Percentiles rank a stretch among this genome's conserved stretches.
These are phyloP conservation scores for Epipyxis sp. DNA, from an alignment of 108 stramenopile genomes.

Conservation along the genomic window DNA sequence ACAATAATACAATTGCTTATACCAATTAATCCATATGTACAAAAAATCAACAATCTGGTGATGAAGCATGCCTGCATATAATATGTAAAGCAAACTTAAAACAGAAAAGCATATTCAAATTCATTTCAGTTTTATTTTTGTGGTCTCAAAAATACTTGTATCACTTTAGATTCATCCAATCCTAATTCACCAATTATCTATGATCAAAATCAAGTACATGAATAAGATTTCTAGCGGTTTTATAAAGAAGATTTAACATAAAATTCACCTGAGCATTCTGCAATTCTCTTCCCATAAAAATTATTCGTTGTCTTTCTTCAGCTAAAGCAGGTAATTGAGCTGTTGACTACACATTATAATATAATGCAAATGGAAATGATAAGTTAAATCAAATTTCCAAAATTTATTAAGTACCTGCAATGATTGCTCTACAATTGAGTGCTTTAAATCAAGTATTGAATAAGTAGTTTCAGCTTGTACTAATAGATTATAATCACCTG, in stretches of 20 bases:
- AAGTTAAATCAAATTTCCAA: background rate
- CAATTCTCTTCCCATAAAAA: background rate
- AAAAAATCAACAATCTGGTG: background rate
- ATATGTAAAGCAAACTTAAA: background rate
- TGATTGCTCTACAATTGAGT: background rate
- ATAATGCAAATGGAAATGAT: background rate
- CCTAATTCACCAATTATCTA: background rate
- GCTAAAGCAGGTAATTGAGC: background rate
- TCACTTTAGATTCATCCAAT: background rate
- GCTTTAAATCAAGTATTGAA: background rate
- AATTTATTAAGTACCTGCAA: background rate
- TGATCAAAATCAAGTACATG: background rate
- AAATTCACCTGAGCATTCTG: background rate
- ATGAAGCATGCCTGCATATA: background rate
- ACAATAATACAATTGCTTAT: background rate
- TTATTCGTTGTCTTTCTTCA: background rate
- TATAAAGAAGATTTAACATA: background rate
- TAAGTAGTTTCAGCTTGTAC: background rate
- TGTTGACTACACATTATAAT: background rate
- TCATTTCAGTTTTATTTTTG: background rate
- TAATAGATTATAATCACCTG: background rate
- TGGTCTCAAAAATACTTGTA: conserved; percentile 3
- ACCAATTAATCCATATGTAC: background rate
- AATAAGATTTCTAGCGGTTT: background rate
- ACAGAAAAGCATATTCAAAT: background rate